Evolutionary conservation across 352 stramenopile genomes (phyloP).

Genomic region (Pelagophyceae sp.): DNA sequence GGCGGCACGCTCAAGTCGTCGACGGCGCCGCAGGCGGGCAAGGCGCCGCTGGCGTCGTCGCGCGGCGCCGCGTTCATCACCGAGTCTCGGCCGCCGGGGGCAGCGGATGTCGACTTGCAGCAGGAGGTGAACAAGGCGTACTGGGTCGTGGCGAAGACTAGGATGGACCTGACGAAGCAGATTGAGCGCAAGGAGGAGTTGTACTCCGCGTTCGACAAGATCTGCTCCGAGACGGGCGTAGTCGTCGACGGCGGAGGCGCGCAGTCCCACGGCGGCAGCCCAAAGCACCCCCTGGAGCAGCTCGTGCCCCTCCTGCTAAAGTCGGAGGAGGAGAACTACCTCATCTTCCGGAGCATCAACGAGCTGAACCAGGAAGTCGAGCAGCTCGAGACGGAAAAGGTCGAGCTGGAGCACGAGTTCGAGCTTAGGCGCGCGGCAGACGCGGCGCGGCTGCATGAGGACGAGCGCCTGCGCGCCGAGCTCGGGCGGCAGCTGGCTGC

Average conservation of each 20-base stretch:
- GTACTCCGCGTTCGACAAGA: slow-evolving; percentile 2
- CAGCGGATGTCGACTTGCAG: background rate
- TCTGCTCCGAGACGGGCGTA: background rate
- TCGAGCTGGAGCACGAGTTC: slow-evolving; percentile 20
- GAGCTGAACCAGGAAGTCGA: slow-evolving; percentile 27
- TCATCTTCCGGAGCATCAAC: slow-evolving; percentile 28
- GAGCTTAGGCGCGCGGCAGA: background rate
- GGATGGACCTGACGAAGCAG: slow-evolving; percentile 15
- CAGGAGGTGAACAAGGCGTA: slow-evolving; percentile 15
- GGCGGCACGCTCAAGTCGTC: background rate
- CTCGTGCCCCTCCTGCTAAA: slow-evolving; percentile 29
- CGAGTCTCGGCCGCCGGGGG: background rate
- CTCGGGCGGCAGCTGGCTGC: background rate
- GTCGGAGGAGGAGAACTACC: slow-evolving; percentile 28
- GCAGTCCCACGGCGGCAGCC: background rate
- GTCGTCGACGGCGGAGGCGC: background rate
- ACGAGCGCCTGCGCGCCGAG: background rate
- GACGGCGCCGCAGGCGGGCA: background rate
- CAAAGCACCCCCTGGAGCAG: slow-evolving; percentile 28
- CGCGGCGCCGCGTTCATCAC: background rate
- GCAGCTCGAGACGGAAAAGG: slow-evolving; percentile 21
- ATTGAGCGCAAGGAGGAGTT: slow-evolving; percentile 11
- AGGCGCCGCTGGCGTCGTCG: too few species aligned
- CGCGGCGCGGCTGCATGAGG: background rate
- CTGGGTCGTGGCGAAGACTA: slow-evolving; percentile 11